These are phyloP conservation scores for Diaporthe sp. DNA, from an alignment of 2,329 filamentous ascomycete species.

Conservation along the genomic window DNA sequence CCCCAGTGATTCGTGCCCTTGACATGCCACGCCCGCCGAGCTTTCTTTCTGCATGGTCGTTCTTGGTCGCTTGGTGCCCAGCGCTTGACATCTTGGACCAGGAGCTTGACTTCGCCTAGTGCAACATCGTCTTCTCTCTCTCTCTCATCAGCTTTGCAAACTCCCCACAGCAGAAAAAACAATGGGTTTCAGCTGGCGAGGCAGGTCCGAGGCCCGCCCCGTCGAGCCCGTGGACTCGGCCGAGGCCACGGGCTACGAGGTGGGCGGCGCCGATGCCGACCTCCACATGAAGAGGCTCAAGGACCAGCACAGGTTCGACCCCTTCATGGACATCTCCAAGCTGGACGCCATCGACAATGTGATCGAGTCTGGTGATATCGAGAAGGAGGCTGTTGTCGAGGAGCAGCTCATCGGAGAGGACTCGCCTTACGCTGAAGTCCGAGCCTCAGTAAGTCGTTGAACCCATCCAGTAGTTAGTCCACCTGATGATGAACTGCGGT, in stretches of 20 bases:
- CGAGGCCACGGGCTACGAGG: constrained; percentile 32
- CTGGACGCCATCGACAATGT: constrained; percentile 22
- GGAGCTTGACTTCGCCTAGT: constrained; percentile 3
- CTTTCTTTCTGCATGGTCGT: constrained; percentile 7
- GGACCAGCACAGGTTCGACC: constrained; percentile 31
- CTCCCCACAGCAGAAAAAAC: background rate
- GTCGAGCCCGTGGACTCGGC: constrained; percentile 31
- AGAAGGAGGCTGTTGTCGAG: constrained; percentile 29
- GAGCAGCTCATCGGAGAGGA: constrained; percentile 36
- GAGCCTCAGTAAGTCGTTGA: constrained; percentile 54
- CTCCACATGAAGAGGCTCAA: constrained; percentile 31
- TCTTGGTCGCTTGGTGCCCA: constrained; percentile 33
- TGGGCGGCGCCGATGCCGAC: constrained; percentile 23
- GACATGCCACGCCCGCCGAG: constrained; percentile 24
- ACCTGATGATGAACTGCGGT: background rate
- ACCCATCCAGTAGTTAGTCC: background rate
- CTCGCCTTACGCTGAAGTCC: constrained; percentile 57
- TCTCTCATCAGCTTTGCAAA: background rate
- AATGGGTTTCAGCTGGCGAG: constrained; percentile 30
- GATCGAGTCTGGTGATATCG: constrained; percentile 10
- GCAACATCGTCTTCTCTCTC: background rate
- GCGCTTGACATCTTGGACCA: constrained; percentile 16
- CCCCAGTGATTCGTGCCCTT: background rate
- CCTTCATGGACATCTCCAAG: constrained; percentile 30
- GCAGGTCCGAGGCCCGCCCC: constrained; percentile 24